phyloP scores from a whole-genome alignment of 345 rosid genomes.

The Aquilaria malaccensis region DNA sequence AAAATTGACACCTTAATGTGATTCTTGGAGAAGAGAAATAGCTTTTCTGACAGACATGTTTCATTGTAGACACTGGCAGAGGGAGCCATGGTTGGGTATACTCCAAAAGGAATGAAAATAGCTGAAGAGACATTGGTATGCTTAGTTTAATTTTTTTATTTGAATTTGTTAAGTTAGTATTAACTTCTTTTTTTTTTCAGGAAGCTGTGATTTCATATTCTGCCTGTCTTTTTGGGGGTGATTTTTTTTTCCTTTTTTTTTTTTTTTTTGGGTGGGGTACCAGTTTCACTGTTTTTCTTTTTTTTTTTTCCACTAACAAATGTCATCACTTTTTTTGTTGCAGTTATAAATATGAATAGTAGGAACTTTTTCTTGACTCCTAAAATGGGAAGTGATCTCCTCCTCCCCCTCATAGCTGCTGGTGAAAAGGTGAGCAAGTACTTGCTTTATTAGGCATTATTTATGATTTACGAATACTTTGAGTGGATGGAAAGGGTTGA shows the following conservation, averaged over 20 bases:
- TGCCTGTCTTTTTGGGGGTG: no score
- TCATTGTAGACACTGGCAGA: conserved; percentile 60
- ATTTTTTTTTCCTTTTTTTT: no score
- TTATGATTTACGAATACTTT: no score
- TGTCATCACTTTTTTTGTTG: conserved; percentile 12
- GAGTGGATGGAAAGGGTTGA: no score
- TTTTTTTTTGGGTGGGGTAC: no score
- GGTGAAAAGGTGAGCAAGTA: conserved; percentile 68
- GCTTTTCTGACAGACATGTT: conserved; percentile 9
- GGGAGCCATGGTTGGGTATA: conserved; percentile 85
- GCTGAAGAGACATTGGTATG: conserved; percentile 81
- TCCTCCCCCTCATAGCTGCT: conserved; percentile 60
- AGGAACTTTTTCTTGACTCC: conserved; percentile 46
- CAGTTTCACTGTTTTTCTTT: no score
- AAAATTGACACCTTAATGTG: conserved; percentile 1
- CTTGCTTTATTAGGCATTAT: neutral
- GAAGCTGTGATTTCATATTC: no score
- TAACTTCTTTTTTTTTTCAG: neutral
- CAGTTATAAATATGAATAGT: conserved; percentile 57
- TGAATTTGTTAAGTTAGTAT: neutral
- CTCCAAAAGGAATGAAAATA: conserved; percentile 83
- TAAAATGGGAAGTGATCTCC: conserved; percentile 54
- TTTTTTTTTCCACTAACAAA: no score
- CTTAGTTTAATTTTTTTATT: conserved; percentile 2
- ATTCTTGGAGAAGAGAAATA: neutral